phyloP scores from a whole-genome alignment of 2,329 filamentous ascomycete species.

The Fusarium secorum region DNA sequence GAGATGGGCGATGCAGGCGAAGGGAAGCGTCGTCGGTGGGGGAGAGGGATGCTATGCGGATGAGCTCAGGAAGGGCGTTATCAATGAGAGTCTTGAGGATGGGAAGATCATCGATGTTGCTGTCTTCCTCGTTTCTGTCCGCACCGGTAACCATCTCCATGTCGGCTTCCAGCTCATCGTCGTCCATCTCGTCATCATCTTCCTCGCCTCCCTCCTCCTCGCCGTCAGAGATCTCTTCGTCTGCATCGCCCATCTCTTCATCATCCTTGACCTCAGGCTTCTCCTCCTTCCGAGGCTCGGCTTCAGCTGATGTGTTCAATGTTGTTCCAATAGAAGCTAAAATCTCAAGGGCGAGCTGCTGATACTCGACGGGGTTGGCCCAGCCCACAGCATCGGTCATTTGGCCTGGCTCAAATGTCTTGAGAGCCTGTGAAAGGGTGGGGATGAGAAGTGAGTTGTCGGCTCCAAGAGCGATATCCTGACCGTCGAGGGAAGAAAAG shows the following conservation, averaged over 20 bases:
- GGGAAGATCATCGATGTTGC: constrained; percentile 59
- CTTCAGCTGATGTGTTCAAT: constrained; percentile 60
- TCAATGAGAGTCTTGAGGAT: constrained; percentile 56
- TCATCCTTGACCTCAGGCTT: constrained; percentile 52
- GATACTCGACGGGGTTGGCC: constrained; percentile 54
- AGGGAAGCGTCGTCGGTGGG: constrained; percentile 52
- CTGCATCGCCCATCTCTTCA: constrained; percentile 51
- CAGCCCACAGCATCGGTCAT: constrained; percentile 47
- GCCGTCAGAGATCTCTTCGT: constrained; percentile 48
- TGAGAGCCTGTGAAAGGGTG: constrained; percentile 47
- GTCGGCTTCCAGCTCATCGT: constrained; percentile 67
- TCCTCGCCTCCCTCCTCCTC: constrained; percentile 49
- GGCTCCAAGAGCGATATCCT: constrained; percentile 40
- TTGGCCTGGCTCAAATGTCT: constrained; percentile 41
- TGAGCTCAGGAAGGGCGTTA: constrained; percentile 52
- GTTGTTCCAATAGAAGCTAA: constrained; percentile 70
- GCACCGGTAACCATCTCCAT: constrained; percentile 70
- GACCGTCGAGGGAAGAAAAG: constrained; percentile 54
- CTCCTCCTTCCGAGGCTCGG: constrained; percentile 43
- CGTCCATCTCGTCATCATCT: constrained; percentile 62
- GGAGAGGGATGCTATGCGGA: constrained; percentile 55
- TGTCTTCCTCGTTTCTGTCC: constrained; percentile 50
- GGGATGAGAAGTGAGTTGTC: constrained; percentile 49
- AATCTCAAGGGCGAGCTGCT: constrained; percentile 67
- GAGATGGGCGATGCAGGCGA: too few relatives aligned